phyloP scores from a whole-genome alignment of 139 green algal species.

The Closterium sp. region DNA sequence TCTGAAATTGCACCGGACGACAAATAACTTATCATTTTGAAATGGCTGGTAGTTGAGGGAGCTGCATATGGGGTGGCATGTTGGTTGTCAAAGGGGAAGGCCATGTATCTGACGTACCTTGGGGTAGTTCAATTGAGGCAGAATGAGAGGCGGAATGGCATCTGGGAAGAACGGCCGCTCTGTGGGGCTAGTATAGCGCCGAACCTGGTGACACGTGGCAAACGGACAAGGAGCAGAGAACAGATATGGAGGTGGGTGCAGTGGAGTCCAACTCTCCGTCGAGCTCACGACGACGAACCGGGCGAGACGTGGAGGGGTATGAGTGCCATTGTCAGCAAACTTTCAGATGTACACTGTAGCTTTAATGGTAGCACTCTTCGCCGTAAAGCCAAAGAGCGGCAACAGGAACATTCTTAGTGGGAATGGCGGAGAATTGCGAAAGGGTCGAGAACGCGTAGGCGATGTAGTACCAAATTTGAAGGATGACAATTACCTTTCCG shows the following conservation, averaged over 20 bases:
- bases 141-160: slow-evolving; percentile 61
- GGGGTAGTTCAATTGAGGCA: slow-evolving; percentile 67
- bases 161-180: slow-evolving; percentile 92
- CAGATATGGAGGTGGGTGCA: neutral
- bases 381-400: neutral
- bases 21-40: too few relatives aligned
- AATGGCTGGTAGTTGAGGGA: too few relatives aligned
- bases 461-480: neutral
- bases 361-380: neutral
- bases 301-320: neutral
- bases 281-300: neutral
- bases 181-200: slow-evolving; percentile 89
- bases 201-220: slow-evolving; percentile 52
- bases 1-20: too few relatives aligned
- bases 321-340: neutral
- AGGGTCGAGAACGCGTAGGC: neutral
- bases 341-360: neutral
- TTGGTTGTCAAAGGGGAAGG: neutral
- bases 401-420: neutral
- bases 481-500: slow-evolving; percentile 57
- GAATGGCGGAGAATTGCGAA: neutral
- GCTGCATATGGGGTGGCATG: too few relatives aligned
- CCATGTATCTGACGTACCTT: slow-evolving; percentile 36
- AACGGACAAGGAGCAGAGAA: neutral
- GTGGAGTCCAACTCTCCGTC: neutral